Conservation (phyloP, 495 filamentous ascomycete species). For the Aspergillus coremiiformis region DNA sequence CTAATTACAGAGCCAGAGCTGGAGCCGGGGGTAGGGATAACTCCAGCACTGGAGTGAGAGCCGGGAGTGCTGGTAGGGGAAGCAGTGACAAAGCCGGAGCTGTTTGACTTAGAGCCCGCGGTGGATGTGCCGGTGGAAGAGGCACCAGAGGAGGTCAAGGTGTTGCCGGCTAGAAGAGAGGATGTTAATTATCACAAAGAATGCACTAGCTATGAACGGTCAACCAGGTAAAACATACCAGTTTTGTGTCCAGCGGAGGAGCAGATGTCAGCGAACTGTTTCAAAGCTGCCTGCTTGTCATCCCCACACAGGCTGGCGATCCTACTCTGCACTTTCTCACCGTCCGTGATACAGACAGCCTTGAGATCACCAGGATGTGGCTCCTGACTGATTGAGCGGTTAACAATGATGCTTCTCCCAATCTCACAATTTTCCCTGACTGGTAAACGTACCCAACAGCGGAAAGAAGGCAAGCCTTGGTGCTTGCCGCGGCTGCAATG, state of each 20-base stretch:
- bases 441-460: conserved; percentile 28
- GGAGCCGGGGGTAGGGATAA: too few species aligned
- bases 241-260: conserved; percentile 25
- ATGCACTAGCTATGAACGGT: neutral
- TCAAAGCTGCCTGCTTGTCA: conserved; percentile 23
- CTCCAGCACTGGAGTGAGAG: neutral
- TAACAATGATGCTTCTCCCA: conserved; percentile 7
- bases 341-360: conserved; percentile 24
- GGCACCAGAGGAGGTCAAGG: conserved; percentile 9
- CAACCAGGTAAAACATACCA: conserved; percentile 19
- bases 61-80: conserved; percentile 9
- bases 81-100: conserved; percentile 17
- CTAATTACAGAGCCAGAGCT: conserved; percentile 4
- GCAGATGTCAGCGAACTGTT: conserved; percentile 29
- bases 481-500: conserved; percentile 22
- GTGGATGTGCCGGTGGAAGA: conserved; percentile 13
- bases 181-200: neutral
- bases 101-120: conserved; percentile 11
- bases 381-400: conserved; percentile 16
- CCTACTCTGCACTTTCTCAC: conserved; percentile 23
- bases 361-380: conserved; percentile 25
- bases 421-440: neutral
- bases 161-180: conserved; percentile 3
- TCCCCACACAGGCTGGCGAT: conserved; percentile 25
- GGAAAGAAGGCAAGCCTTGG: conserved; percentile 31